Evolutionary conservation across 345 rosid genomes (phyloP).

Genomic region (Gossypium anomalum): DNA sequence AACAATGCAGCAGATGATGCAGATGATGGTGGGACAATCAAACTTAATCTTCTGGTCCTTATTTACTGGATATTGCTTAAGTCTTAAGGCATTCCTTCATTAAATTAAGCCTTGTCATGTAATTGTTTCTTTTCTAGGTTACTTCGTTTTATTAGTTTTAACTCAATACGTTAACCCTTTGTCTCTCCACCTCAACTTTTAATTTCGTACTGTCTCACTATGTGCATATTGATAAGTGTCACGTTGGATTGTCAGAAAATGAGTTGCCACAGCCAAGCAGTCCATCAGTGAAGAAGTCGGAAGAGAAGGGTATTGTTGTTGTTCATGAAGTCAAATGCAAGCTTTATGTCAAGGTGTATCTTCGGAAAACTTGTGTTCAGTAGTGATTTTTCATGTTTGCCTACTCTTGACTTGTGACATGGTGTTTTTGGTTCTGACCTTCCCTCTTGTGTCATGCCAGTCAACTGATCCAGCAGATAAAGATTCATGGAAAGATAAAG

Average conservation of each 20-base stretch:
- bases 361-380: background rate
- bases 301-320: conserved; percentile 70
- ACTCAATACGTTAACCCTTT: background rate
- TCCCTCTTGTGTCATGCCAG: conserved; percentile 32
- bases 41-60: background rate
- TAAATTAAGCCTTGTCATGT: conserved; percentile 2
- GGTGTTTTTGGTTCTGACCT: background rate
- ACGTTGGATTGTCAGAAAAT: conserved; percentile 46
- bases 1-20: conserved; percentile 37
- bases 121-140: background rate
- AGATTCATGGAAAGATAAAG: conserved; percentile 94
- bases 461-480: conserved; percentile 72
- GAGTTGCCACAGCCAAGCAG: conserved; percentile 81
- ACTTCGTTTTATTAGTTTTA: conserved; percentile 5
- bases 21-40: conserved; percentile 44
- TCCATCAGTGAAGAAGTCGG: conserved; percentile 85
- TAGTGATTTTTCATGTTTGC: background rate
- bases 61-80: background rate
- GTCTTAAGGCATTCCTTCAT: background rate
- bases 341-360: conserved; percentile 80
- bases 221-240: conserved; percentile 7
- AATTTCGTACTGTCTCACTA: background rate
- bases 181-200: background rate
- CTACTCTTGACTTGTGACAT: conserved; percentile 3
- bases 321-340: conserved; percentile 98